Evolutionary conservation across 2,329 filamentous ascomycete species (phyloP).

Genomic region (Pseudogymnoascus sp.): DNA sequence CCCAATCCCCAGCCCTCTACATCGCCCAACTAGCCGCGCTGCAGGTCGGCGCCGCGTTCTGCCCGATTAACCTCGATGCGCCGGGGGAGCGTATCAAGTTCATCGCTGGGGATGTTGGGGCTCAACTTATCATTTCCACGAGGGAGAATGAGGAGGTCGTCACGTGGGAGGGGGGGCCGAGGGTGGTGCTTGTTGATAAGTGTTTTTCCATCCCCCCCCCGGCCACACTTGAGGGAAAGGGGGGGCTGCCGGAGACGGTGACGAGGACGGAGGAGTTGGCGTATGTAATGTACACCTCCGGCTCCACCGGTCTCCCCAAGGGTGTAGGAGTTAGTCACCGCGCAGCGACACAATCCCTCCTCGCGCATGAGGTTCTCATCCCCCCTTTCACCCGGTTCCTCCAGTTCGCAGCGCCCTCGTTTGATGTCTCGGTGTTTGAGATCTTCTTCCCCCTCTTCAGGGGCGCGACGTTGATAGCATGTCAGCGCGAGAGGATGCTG

Average conservation of each 20-base stretch:
- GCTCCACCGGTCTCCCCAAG: constrained; percentile 82
- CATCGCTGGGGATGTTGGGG: constrained; percentile 68
- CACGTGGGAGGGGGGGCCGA: constrained; percentile 28
- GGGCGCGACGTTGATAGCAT: constrained; percentile 64
- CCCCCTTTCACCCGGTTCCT: constrained; percentile 71
- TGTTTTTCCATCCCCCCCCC: constrained; percentile 1
- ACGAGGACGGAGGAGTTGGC: constrained; percentile 39
- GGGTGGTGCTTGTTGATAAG: constrained; percentile 34
- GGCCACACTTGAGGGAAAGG: no score
- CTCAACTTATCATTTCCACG: constrained; percentile 59
- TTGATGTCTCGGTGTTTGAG: constrained; percentile 91
- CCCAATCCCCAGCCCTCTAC: constrained; percentile 71
- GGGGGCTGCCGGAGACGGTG: no score
- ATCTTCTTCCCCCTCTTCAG: constrained; percentile 81
- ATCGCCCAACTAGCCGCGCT: constrained; percentile 67
- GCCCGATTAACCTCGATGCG: constrained; percentile 70
- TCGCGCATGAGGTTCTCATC: constrained; percentile 72
- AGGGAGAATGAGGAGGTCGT: constrained; percentile 35
- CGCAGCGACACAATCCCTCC: constrained; percentile 70
- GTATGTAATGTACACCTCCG: constrained; percentile 91
- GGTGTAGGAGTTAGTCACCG: constrained; percentile 75
- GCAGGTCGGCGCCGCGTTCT: constrained; percentile 77
- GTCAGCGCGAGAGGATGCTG: constrained; percentile 60
- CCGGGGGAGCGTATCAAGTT: constrained; percentile 71
- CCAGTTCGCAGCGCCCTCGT: constrained; percentile 86